Evolutionary conservation across 345 rosid genomes (phyloP).

Genomic region (Jatropha curcas): DNA sequence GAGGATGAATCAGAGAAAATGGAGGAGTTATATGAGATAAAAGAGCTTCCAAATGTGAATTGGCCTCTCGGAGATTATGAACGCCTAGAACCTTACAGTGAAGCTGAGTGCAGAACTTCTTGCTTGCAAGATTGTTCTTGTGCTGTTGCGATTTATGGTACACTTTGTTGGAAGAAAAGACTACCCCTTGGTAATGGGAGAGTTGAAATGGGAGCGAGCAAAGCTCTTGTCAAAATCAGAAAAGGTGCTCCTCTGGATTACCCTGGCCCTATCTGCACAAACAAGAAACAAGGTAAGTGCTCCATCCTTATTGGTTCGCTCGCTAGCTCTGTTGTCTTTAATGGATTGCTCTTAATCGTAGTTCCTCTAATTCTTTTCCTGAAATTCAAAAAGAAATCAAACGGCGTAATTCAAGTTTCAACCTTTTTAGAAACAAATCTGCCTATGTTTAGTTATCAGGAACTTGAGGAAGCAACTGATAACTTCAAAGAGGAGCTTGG

Average conservation of each 20-base stretch:
- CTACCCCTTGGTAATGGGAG: conserved; percentile 11
- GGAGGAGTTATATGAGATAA: conserved; percentile 18
- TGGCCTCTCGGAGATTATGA: conserved; percentile 40
- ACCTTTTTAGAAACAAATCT: conserved; percentile 8
- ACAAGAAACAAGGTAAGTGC: neutral
- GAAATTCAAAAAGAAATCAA: neutral
- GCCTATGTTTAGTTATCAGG: conserved; percentile 22
- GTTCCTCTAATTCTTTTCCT: neutral
- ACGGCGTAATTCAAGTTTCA: neutral
- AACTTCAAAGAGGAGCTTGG: conserved; percentile 35
- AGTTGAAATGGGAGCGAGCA: neutral
- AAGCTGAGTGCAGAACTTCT: conserved; percentile 26
- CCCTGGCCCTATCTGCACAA: neutral
- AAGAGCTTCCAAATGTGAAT: conserved; percentile 9
- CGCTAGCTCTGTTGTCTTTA: neutral
- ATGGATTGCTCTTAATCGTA: neutral
- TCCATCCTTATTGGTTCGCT: neutral
- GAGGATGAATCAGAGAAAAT: conserved; percentile 2
- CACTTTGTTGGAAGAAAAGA: conserved; percentile 14
- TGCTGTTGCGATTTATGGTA: conserved; percentile 22
- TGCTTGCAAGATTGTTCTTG: conserved; percentile 43
- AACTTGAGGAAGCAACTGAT: conserved; percentile 27
- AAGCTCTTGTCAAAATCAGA: conserved; percentile 3
- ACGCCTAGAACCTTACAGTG: conserved; percentile 16
- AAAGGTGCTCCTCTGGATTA: neutral